Conservation (phyloP, 2,329 filamentous ascomycete genomes). For the Curvularia sp. region DNA sequence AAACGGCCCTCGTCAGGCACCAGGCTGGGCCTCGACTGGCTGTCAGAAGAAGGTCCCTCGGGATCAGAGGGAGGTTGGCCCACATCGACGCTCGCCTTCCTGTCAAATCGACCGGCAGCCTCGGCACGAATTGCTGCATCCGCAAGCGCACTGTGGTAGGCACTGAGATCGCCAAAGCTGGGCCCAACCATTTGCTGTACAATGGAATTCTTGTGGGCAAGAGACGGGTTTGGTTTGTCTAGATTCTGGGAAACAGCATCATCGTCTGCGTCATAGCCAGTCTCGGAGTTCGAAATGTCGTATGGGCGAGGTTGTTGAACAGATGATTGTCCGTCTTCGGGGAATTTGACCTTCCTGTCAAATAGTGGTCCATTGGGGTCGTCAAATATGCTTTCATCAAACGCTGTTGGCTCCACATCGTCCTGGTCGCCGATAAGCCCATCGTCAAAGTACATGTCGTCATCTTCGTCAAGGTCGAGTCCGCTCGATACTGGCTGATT, state of each 20-base stretch:
- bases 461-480: conserved; percentile 46
- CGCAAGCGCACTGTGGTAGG: conserved; percentile 84
- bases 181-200: conserved; percentile 42
- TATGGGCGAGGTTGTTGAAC: conserved; percentile 26
- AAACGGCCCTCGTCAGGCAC: conserved; percentile 59
- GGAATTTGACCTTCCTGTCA: conserved; percentile 57
- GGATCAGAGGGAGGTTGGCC: conserved; percentile 39
- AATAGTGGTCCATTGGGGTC: conserved; percentile 53
- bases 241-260: conserved; percentile 37
- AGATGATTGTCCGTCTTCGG: conserved; percentile 25
- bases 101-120: conserved; percentile 75
- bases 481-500: conserved; percentile 17
- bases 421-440: conserved; percentile 64
- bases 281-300: conserved; percentile 29
- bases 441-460: conserved; percentile 73
- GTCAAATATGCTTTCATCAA: conserved; percentile 78
- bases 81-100: conserved; percentile 60
- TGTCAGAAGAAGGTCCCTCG: conserved; percentile 43
- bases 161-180: conserved; percentile 63
- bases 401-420: conserved; percentile 60
- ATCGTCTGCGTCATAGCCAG: conserved; percentile 44
- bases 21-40: conserved; percentile 52
- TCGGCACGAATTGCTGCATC: conserved; percentile 80
- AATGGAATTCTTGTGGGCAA: conserved; percentile 57
- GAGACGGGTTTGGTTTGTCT: conserved; percentile 55